Percentiles rank a stretch among this genome's conserved stretches.
phyloP scores from a whole-genome alignment of 495 filamentous ascomycete genomes.

The Pseudevernia furfuracea region DNA sequence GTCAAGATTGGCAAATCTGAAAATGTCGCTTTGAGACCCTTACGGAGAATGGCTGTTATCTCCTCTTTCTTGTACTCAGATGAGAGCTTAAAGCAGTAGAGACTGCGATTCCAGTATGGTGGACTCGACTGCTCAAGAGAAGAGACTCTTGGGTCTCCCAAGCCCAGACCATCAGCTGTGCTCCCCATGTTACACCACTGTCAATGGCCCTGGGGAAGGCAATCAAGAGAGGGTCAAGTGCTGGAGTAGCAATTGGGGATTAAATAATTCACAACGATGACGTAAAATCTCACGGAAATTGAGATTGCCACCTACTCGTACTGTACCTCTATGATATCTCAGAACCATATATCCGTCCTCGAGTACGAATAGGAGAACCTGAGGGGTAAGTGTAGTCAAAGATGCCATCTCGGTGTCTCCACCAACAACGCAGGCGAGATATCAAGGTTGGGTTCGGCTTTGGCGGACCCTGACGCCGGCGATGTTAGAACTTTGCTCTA shows the following conservation, averaged over 20 bases:
- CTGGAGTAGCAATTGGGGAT: neutral
- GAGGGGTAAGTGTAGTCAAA: neutral
- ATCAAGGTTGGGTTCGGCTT: neutral
- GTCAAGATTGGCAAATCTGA: neutral
- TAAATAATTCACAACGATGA: neutral
- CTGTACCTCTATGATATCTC: neutral
- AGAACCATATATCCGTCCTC: neutral
- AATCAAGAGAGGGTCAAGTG: neutral
- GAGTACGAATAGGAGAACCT: neutral
- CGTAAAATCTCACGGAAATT: neutral
- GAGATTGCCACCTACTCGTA: neutral
- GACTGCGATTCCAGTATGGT: constrained; percentile 2
- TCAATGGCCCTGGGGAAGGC: neutral
- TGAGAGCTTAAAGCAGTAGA: constrained; percentile 1
- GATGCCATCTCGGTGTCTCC: neutral
- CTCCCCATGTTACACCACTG: neutral
- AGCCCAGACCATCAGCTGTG: neutral
- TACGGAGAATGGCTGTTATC: neutral
- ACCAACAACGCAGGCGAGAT: neutral
- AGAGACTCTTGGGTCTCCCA: neutral
- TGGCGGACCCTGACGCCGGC: neutral
- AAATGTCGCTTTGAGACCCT: constrained; percentile 11
- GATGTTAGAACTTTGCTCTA: neutral
- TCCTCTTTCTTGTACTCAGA: neutral
- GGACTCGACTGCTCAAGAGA: constrained; percentile 2